Evolutionary conservation across 2,329 filamentous ascomycete genomes (phyloP).

Genomic region (Aspergillus novoparasiticus): DNA sequence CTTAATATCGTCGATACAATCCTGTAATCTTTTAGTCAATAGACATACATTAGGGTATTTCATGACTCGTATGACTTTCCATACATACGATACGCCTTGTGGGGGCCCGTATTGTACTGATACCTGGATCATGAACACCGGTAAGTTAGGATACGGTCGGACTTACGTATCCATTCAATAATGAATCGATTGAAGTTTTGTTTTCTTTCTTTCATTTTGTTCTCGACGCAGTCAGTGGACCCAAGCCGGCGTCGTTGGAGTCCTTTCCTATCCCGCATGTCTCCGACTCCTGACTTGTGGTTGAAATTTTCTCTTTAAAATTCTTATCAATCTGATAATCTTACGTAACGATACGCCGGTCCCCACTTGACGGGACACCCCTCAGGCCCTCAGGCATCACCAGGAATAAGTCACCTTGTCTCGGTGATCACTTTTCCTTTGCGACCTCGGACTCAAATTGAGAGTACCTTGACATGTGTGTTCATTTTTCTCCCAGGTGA

Average conservation of each 20-base stretch:
- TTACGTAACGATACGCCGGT: slow-evolving; percentile 14
- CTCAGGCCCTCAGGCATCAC: slow-evolving; percentile 2
- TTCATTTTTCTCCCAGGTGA: background rate
- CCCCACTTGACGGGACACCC: background rate
- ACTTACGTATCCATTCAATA: background rate
- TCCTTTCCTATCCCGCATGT: background rate
- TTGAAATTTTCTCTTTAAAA: background rate
- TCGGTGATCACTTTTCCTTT: background rate
- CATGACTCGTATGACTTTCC: background rate
- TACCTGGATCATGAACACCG: background rate
- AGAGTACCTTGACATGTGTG: background rate
- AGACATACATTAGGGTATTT: background rate
- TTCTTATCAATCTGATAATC: slow-evolving; percentile 14
- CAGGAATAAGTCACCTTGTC: background rate
- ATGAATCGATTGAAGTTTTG: background rate
- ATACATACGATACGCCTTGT: background rate
- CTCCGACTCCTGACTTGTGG: background rate
- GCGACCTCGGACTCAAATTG: background rate
- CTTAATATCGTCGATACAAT: background rate
- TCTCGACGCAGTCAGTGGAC: background rate
- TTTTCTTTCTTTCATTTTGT: background rate
- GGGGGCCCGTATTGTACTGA: background rate
- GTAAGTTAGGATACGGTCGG: background rate
- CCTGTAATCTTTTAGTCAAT: background rate
- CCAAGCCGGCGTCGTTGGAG: background rate